Evolutionary conservation across 164 flowering plant genomes (phyloP).

Genomic region (Malania oleifera): DNA sequence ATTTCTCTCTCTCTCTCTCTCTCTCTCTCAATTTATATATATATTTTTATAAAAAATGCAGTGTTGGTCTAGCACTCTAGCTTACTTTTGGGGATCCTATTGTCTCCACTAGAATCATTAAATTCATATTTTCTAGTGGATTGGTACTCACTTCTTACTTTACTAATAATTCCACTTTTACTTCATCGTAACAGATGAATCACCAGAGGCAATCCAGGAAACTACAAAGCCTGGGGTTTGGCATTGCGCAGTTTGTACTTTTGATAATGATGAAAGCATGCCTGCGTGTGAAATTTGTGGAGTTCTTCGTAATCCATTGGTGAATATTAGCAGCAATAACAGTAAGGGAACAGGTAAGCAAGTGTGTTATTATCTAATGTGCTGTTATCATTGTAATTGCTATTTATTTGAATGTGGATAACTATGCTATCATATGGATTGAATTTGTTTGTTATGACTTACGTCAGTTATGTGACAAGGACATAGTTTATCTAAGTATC

Average conservation of each 20-base stretch:
- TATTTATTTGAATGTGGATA: neutral
- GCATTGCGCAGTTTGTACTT: slow-evolving; percentile 89
- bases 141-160: neutral
- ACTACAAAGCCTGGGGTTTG: slow-evolving; percentile 38
- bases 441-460: no score
- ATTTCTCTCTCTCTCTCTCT: neutral
- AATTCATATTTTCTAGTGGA: neutral
- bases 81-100: no score
- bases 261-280: slow-evolving; percentile 69
- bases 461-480: no score
- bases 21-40: neutral
- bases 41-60: neutral
- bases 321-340: slow-evolving; percentile 19
- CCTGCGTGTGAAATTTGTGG: slow-evolving; percentile 89
- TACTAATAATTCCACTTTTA: neutral
- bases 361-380: neutral
- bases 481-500: neutral
- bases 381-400: neutral
- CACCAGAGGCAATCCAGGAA: slow-evolving; percentile 26
- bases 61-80: no score
- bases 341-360: slow-evolving; percentile 43
- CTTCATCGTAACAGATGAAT: slow-evolving; percentile 22
- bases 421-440: neutral
- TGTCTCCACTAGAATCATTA: no score
- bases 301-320: slow-evolving; percentile 57